Evolutionary conservation across 306 rosid species (phyloP), one percentile per base, ranked within the genome.

Genomic region (Parietaria judaica): DNA sequence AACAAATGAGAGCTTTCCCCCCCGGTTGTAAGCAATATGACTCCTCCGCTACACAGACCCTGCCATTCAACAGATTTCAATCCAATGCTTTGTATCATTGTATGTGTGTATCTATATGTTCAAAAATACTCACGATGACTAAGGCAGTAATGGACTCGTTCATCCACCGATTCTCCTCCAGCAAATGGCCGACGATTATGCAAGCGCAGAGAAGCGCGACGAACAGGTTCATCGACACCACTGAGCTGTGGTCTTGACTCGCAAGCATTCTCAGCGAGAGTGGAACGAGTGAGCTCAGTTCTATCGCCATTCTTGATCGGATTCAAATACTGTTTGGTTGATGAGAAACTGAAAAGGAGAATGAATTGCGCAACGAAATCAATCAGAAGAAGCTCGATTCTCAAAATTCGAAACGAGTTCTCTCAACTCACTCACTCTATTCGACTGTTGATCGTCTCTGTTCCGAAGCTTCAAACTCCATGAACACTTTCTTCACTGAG

Each of bases 91-190:
- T 10, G 13, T 7, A 49, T 23, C 31, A 23, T 2, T 23, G 31
- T 49, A 49, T 10, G 53, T 9, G 14, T 49, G 31, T 49, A 10
- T 49, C 15, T 49, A 10, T 49, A 10, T 10, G 5, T 49, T 49
- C 53, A 49, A 0, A 9, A 4, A 49, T 7, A 49, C 95, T 85
- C 54, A 88, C 99, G 72, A 94, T 94, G 14, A 77, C 79, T 46
- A 94, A 95, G 15, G 99, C 97, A 15, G 86, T 88, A 66, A 86
- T 88, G 75, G 99, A 94, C 78, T 86, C 99, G 49, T 88, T 94
- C 65, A 88, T 84, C 99, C 97, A 94, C 36, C 90, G 81, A 17
- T 77, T 82, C 63, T 88, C 90, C 71, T 88, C 97, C 36, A 94
- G 70, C 83, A 94, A 79, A 58, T 94, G 95, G 36, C 97, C 95